A percentile compares a stretch with the other conserved stretches of the same genome.
Conservation (phyloP, 1,284 basidiomycete species). For the Phellopilus nigrolimitatus region DNA sequence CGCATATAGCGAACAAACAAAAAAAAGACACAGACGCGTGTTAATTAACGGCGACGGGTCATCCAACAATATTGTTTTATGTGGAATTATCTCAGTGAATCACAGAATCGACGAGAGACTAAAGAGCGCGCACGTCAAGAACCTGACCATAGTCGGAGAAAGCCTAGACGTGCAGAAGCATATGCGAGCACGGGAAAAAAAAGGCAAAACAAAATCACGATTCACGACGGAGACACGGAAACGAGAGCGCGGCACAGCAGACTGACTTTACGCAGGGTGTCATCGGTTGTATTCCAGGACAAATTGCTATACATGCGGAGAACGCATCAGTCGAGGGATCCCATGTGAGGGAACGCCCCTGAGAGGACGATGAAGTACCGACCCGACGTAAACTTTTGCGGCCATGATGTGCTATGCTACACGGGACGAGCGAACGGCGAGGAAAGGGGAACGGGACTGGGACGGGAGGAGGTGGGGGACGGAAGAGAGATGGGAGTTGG, state of each 20-base stretch:
- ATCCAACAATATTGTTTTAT: too few species aligned
- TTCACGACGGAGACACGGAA: conserved; percentile 28
- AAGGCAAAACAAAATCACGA: conserved; percentile 28
- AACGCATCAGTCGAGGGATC: conserved; percentile 48
- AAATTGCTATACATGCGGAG: conserved; percentile 65
- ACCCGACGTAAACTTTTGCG: conserved; percentile 84
- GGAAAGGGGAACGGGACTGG: conserved; percentile 30
- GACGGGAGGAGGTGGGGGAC: conserved; percentile 27
- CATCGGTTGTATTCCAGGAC: conserved; percentile 94
- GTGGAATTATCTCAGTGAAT: conserved; percentile 19
- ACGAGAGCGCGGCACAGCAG: conserved; percentile 35
- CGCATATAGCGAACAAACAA: too few species aligned
- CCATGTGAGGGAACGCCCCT: conserved; percentile 35
- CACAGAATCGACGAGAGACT: conserved; percentile 20
- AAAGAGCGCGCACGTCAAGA: conserved; percentile 67
- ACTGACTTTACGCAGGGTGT: conserved; percentile 81
- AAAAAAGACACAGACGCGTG: neutral
- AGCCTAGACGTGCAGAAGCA: conserved; percentile 51
- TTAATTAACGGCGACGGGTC: neutral
- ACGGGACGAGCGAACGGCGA: conserved; percentile 43
- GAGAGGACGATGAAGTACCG: conserved; percentile 36
- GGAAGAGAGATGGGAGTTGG: conserved; percentile 37
- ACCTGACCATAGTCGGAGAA: conserved; percentile 66
- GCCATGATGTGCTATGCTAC: conserved; percentile 45
- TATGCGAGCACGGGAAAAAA: neutral